phyloP scores from a whole-genome alignment of 257 asterid species.

The Plantago elongata region DNA sequence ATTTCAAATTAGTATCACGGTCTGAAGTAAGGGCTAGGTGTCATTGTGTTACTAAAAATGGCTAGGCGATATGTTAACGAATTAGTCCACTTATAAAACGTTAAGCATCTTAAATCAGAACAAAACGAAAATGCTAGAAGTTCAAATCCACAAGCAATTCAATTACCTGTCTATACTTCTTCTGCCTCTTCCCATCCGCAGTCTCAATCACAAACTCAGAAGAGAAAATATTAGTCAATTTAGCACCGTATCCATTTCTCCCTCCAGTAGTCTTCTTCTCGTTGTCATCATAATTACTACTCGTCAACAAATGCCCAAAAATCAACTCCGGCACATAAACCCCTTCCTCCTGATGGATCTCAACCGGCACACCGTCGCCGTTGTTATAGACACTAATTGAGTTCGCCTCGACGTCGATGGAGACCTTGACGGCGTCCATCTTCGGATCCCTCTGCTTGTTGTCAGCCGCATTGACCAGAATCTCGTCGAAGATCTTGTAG shows the following conservation, averaged over 20 bases:
- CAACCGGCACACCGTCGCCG: conserved; percentile 97
- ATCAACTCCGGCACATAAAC: conserved; percentile 96
- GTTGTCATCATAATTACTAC: conserved; percentile 86
- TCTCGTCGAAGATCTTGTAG: conserved; percentile 93
- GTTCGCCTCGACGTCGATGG: conserved; percentile 62
- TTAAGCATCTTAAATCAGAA: no score
- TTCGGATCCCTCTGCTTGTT: conserved; percentile 86
- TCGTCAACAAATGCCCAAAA: conserved; percentile 93
- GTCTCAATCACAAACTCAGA: conserved; percentile 87
- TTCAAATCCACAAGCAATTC: neutral
- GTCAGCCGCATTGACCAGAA: conserved; percentile 89
- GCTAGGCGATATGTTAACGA: no score
- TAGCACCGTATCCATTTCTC: conserved; percentile 94
- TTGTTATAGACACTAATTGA: conserved; percentile 69
- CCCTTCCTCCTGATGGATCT: conserved; percentile 93
- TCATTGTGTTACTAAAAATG: no score
- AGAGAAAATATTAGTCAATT: conserved; percentile 87
- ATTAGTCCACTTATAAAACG: no score
- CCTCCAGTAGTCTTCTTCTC: conserved; percentile 97
- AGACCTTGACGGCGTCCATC: conserved; percentile 75
- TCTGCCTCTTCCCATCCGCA: conserved; percentile 82
- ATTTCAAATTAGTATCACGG: no score
- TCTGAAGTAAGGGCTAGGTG: no score
- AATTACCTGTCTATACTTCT: conserved; percentile 82
- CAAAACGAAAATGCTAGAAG: no score